phyloP scores from a whole-genome alignment of 2,329 filamentous ascomycete genomes.

The Chaetoscypha palmicola region DNA sequence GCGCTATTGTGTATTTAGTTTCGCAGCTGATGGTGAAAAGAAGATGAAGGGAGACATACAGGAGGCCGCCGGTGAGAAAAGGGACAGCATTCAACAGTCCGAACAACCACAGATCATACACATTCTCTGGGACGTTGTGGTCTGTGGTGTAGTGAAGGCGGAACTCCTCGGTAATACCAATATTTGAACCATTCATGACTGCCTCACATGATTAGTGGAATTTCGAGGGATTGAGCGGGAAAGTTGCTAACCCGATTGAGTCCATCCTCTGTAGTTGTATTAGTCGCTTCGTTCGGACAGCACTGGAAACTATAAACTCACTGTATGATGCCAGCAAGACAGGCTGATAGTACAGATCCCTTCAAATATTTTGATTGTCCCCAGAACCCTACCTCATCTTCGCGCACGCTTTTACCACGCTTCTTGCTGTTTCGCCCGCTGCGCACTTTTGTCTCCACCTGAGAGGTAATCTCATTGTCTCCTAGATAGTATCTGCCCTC shows the following conservation, averaged over 20 bases:
- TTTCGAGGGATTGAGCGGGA: too few species aligned
- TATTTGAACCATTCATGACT: not conserved
- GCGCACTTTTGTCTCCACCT: too few species aligned
- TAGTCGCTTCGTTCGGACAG: too few species aligned
- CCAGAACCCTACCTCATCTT: not conserved
- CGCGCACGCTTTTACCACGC: not conserved
- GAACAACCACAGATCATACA: not conserved
- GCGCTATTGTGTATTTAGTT: not conserved
- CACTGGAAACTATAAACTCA: not conserved
- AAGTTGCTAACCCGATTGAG: not conserved
- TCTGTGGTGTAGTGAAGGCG: not conserved
- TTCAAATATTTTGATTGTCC: slow-evolving; percentile 2
- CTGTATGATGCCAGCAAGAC: slow-evolving; percentile 2
- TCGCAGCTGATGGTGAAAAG: not conserved
- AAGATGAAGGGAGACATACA: not conserved
- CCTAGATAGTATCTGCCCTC: too few species aligned
- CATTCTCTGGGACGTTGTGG: not conserved
- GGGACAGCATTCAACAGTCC: not conserved
- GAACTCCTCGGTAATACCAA: not conserved
- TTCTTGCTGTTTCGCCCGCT: too few species aligned
- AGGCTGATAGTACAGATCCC: slow-evolving; percentile 1
- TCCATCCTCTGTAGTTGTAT: not conserved
- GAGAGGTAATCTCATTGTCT: not conserved
- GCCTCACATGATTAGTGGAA: too few species aligned
- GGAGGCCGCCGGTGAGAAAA: not conserved